Conservation (phyloP, 2,329 filamentous ascomycete species). For the Fusarium globosum region DNA sequence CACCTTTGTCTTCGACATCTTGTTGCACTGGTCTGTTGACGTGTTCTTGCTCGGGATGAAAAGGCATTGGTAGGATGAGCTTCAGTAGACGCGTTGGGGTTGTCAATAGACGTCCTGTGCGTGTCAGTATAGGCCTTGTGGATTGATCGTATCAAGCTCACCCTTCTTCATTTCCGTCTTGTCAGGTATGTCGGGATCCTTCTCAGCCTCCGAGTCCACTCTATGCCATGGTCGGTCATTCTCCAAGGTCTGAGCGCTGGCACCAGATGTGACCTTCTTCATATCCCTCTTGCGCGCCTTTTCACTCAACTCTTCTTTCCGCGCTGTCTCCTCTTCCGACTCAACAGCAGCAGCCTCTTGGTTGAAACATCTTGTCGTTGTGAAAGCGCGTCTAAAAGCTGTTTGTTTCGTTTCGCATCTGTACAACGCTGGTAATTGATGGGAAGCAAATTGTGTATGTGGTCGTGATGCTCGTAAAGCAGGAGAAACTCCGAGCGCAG, state of each 20-base stretch:
- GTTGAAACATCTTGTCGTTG: slow-evolving; percentile 23
- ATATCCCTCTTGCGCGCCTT: slow-evolving; percentile 37
- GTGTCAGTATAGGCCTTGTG: not conserved
- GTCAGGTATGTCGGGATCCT: slow-evolving; percentile 26
- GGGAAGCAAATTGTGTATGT: not conserved
- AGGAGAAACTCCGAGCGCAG: slow-evolving; percentile 31
- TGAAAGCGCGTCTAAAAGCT: slow-evolving; percentile 32
- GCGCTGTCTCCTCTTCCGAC: not conserved
- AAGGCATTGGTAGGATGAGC: slow-evolving; percentile 77
- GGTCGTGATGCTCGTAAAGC: slow-evolving; percentile 12
- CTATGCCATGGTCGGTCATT: slow-evolving; percentile 46
- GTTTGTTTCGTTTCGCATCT: not conserved
- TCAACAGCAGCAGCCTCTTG: slow-evolving; percentile 19
- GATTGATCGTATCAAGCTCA: not conserved
- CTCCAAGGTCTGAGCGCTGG: slow-evolving; percentile 41
- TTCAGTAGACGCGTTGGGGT: slow-evolving; percentile 85
- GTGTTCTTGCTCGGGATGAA: slow-evolving; percentile 53
- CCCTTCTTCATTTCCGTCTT: slow-evolving; percentile 40
- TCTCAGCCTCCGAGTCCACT: slow-evolving; percentile 27
- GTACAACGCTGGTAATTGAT: slow-evolving; percentile 11
- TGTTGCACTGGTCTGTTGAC: slow-evolving; percentile 56
- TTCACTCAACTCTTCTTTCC: slow-evolving; percentile 32
- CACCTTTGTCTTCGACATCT: slow-evolving; percentile 47
- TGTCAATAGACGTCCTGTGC: slow-evolving; percentile 76
- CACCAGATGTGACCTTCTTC: slow-evolving; percentile 37